Evolutionary conservation across 2,329 filamentous ascomycete genomes (phyloP).

Genomic region (Emmonsiellopsis sp.): DNA sequence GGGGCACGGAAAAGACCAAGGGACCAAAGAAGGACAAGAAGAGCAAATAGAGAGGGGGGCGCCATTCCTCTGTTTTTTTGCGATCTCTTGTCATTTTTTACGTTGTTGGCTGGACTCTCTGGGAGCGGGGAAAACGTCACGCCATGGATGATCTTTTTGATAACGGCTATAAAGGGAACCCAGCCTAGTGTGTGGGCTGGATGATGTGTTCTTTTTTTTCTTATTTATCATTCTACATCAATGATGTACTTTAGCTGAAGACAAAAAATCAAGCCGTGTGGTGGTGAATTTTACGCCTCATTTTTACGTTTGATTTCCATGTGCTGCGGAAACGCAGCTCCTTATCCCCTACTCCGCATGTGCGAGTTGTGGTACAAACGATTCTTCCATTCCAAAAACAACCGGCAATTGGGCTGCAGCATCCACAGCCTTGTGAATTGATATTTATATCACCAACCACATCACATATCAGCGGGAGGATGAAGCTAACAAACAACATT

Average conservation of each 20-base stretch:
- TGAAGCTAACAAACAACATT: no score
- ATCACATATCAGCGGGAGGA: no score
- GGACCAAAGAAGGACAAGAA: conserved; percentile 83
- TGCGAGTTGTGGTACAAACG: no score
- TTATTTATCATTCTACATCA: conserved; percentile 7
- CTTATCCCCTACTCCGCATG: no score
- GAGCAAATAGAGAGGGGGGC: conserved; percentile 49
- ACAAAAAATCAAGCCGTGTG: conserved; percentile 9
- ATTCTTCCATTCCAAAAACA: no score
- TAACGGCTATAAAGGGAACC: conserved; percentile 9
- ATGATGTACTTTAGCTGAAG: conserved; percentile 15
- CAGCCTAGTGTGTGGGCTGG: conserved; percentile 6
- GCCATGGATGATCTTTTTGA: conserved; percentile 7
- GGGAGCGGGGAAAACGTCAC: conserved; percentile 1
- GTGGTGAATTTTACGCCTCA: conserved; percentile 11
- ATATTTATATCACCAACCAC: no score
- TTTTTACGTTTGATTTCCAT: background rate
- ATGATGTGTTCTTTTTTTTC: conserved; percentile 5
- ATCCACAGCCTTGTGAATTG: no score
- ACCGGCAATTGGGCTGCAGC: no score
- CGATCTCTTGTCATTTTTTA: background rate
- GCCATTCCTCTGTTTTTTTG: conserved; percentile 1
- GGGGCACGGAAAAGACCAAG: conserved; percentile 97
- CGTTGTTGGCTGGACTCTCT: conserved; percentile 4
- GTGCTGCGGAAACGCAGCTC: background rate